Percentiles rank a stretch among this genome's conserved stretches.
Evolutionary conservation across 345 rosid genomes (phyloP).

Genomic region (Aegle marmelos): DNA sequence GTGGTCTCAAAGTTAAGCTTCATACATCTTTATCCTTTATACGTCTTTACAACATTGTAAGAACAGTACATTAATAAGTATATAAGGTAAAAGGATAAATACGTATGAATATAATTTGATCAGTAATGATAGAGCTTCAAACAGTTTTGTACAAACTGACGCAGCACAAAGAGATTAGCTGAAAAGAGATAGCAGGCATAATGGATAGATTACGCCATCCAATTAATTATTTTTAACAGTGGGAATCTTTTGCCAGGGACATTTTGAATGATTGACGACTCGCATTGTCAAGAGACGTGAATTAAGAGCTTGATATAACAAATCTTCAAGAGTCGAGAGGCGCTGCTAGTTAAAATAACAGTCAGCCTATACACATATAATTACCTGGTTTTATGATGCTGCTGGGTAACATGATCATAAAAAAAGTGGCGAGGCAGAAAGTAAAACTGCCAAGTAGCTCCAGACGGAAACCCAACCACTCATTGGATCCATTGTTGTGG

Average conservation of each 20-base stretch:
- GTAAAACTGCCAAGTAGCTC: constrained; percentile 75
- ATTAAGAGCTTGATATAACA: background rate
- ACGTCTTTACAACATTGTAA: too few species aligned
- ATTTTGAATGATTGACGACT: background rate
- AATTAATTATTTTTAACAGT: background rate
- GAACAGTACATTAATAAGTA: background rate
- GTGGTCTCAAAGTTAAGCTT: background rate
- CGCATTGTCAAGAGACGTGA: background rate
- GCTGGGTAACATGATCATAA: constrained; percentile 68
- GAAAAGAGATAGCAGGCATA: too few species aligned
- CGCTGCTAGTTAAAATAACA: background rate
- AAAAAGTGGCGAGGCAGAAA: constrained; percentile 75
- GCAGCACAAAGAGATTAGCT: too few species aligned
- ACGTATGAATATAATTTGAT: background rate
- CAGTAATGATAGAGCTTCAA: too few species aligned
- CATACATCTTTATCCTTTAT: too few species aligned
- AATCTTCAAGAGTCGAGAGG: background rate
- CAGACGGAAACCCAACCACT: constrained; percentile 89
- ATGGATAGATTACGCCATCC: background rate
- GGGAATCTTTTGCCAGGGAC: background rate
- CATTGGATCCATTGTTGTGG: constrained; percentile 85
- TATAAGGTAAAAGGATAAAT: background rate
- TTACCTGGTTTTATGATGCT: constrained; percentile 80
- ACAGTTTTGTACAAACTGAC: too few species aligned
- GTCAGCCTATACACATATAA: background rate